Percentiles rank a stretch among this genome's conserved stretches.
These are phyloP conservation scores for Colletotrichum kahawae DNA, from an alignment of 2,329 filamentous ascomycete genomes.

Conservation along the genomic window DNA sequence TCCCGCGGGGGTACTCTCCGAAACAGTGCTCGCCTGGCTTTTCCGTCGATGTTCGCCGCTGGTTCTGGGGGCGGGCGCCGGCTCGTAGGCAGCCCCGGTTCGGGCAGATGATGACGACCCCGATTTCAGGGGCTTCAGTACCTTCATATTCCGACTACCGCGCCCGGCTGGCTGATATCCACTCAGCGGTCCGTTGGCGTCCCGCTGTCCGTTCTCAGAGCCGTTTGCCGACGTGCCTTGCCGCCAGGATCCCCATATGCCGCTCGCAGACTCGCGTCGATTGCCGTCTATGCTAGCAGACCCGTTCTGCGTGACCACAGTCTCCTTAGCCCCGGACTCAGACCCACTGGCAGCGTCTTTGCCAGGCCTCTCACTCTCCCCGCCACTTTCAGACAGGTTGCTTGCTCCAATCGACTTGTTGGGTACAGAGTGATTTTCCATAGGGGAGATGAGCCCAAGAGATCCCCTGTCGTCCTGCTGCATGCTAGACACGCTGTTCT, in stretches of 20 bases:
- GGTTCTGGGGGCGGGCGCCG: slow-evolving; percentile 47
- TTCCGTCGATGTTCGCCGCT: slow-evolving; percentile 59
- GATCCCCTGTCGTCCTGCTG: slow-evolving; percentile 32
- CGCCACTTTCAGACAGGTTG: slow-evolving; percentile 48
- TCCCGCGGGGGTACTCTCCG: slow-evolving; percentile 57
- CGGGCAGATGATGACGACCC: slow-evolving; percentile 51
- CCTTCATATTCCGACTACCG: slow-evolving; percentile 79
- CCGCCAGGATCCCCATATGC: slow-evolving; percentile 76
- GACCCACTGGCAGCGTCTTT: slow-evolving; percentile 22
- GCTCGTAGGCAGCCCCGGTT: slow-evolving; percentile 59
- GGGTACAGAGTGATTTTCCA: slow-evolving; percentile 36
- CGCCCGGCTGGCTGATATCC: slow-evolving; percentile 74
- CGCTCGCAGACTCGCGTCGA: slow-evolving; percentile 54
- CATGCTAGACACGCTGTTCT: slow-evolving; percentile 26
- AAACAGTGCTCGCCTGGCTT: slow-evolving; percentile 53
- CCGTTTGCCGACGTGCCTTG: slow-evolving; percentile 55
- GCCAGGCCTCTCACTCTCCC: slow-evolving; percentile 45
- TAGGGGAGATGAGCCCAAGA: slow-evolving; percentile 38
- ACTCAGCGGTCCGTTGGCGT: slow-evolving; percentile 57
- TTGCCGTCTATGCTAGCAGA: slow-evolving; percentile 14
- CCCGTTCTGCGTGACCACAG: background rate
- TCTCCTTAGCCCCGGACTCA: slow-evolving; percentile 12
- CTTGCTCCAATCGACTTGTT: slow-evolving; percentile 38
- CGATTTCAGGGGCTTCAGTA: slow-evolving; percentile 79
- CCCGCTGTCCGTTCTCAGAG: slow-evolving; percentile 58